Base-by-base conservation (phyloP, 1,284 basidiomycete genomes). In the Melampsora americana region DNA sequence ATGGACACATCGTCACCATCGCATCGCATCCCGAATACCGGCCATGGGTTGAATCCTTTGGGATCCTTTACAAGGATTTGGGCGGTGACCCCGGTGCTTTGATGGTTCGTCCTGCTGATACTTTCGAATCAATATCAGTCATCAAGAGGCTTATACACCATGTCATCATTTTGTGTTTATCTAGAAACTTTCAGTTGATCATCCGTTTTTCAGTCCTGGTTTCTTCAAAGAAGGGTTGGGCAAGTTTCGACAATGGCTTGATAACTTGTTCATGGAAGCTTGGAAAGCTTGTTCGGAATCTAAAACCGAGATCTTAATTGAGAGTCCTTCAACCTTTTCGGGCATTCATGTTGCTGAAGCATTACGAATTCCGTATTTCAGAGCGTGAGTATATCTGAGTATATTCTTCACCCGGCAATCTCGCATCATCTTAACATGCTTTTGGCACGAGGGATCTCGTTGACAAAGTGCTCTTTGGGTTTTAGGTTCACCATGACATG, bases 271-370 rank as follows among this genome's bases (percentile, higher is more conserved):
- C 53, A 90, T 90, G 82, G 94, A 93, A 0, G 91, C 93, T 0
- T 99, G 94, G 93, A 88, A 92, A 77, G 95, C 94, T 4, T 98
- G 95, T 82, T 92, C 95, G 84, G 81, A 80, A 18, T 80, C 81
- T 28, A 90, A 89, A 28, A 93, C 93, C 0, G 94, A 99, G 82
- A 88, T 98, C 32, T 86, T 99, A 67, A 87, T 99, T 69, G 95
- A 99, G 84, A 93, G 91, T 81, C 95, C 95, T 0, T 94, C 92
- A 81, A 93, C 95, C 4, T 98, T 98, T 90, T 93, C 90, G 23
- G 95, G 95, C n/a, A 91, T 92, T 77, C 95, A 99, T 80, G 93
- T 99, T 71, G 95, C 95, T 20, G 95, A 99, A 82, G 94, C 92
- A 0, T 86, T 99, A n/a, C 86, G 86, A 39, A 93, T 98, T 69